Conservation (phyloP, 148 eudicot species). For the Suaeda aralocaspica region DNA sequence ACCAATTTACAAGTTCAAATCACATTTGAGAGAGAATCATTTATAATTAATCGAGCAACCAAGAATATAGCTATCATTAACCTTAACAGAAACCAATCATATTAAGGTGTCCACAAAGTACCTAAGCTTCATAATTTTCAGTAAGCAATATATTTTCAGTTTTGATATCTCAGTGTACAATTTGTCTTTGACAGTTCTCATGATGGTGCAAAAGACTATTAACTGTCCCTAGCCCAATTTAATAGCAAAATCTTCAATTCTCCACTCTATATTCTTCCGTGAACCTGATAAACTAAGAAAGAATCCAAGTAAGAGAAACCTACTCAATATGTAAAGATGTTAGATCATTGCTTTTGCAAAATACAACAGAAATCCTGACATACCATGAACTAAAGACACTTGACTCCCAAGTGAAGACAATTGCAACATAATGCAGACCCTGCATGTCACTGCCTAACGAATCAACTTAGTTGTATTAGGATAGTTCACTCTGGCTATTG, state of each 20-base stretch:
- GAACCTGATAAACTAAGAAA: conserved; percentile 34
- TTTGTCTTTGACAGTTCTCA: conserved; percentile 72
- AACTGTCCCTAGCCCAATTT: conserved; percentile 70
- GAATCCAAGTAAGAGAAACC: not conserved
- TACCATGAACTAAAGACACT: conserved; percentile 65
- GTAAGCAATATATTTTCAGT: conserved; percentile 80
- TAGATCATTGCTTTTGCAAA: not conserved
- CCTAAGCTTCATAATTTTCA: conserved; percentile 80
- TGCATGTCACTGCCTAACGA: conserved; percentile 75
- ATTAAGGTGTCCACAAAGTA: conserved; percentile 23
- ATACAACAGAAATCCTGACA: conserved; percentile 14
- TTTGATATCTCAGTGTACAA: conserved; percentile 93
- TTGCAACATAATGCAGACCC: conserved; percentile 59
- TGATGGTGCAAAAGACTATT: conserved; percentile 81
- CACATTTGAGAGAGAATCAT: conserved; percentile 43
- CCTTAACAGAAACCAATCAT: not conserved
- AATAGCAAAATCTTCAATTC: conserved; percentile 52
- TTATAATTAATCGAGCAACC: no score
- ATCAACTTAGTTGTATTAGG: conserved; percentile 74
- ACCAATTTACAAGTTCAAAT: conserved; percentile 92
- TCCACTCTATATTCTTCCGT: conserved; percentile 57
- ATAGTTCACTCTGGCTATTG: conserved; percentile 73
- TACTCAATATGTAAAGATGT: not conserved
- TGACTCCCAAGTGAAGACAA: conserved; percentile 77
- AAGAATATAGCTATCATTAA: not conserved